Evolutionary conservation across 2,329 filamentous ascomycete genomes (phyloP).

Genomic region (Ascochyta viciae-villosae): DNA sequence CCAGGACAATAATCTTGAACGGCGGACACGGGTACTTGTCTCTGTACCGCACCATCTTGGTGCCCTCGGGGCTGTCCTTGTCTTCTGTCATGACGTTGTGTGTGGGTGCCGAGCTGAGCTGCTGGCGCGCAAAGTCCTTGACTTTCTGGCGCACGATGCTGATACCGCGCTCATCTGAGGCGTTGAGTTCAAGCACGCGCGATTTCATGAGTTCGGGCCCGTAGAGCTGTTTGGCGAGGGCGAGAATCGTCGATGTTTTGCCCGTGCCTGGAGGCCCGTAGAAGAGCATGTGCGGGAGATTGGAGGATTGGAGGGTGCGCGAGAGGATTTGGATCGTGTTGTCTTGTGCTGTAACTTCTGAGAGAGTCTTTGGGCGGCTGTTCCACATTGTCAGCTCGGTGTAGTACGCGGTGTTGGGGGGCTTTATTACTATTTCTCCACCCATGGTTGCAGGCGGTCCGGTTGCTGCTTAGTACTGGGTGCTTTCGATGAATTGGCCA

Average conservation of each 20-base stretch:
- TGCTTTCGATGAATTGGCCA: slow-evolving; percentile 73
- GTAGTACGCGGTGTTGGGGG: background rate
- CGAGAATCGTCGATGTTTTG: slow-evolving; percentile 97
- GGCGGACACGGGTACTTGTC: slow-evolving; percentile 88
- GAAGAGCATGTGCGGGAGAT: slow-evolving; percentile 99
- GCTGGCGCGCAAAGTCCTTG: slow-evolving; percentile 96
- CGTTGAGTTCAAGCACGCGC: slow-evolving; percentile 98
- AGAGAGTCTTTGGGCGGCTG: slow-evolving; percentile 91
- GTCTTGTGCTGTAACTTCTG: slow-evolving; percentile 96
- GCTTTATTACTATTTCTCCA: slow-evolving; percentile 93
- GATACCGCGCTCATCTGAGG: slow-evolving; percentile 97
- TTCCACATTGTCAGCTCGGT: no score
- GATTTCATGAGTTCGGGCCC: slow-evolving; percentile 92
- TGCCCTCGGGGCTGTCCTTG: slow-evolving; percentile 30
- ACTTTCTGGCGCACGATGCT: slow-evolving; percentile 97
- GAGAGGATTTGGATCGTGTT: slow-evolving; percentile 94
- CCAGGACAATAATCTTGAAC: slow-evolving; percentile 98
- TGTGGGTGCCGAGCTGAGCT: slow-evolving; percentile 80
- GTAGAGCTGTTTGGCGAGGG: slow-evolving; percentile 95
- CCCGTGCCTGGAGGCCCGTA: slow-evolving; percentile 97
- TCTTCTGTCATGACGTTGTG: slow-evolving; percentile 65
- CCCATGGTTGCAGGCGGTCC: slow-evolving; percentile 85
- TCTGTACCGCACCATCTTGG: slow-evolving; percentile 54
- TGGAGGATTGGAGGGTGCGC: slow-evolving; percentile 91
- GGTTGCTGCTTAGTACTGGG: slow-evolving; percentile 67